phyloP scores from a whole-genome alignment of 108 stramenopile genomes.

The Epipyxis sp. region DNA sequence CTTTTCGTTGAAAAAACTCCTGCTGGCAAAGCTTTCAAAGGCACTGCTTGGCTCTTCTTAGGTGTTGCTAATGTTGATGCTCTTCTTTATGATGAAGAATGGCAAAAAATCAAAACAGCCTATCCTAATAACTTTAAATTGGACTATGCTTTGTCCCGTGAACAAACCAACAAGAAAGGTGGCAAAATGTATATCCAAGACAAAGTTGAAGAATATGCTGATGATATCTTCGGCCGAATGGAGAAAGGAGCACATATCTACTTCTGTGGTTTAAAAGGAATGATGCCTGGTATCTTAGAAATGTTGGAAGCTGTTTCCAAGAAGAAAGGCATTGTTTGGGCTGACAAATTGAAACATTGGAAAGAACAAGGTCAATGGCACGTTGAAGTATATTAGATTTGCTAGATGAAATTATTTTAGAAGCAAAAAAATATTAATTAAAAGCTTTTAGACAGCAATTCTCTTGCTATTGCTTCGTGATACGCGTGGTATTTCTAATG shows the following conservation, averaged over 20 bases:
- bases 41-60: constrained; percentile 92
- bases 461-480: too few species aligned
- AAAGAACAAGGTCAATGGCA: constrained; percentile 85
- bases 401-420: too few species aligned
- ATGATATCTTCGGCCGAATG: constrained; percentile 84
- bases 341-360: constrained; percentile 75
- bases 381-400: constrained; percentile 37
- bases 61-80: constrained; percentile 93
- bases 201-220: constrained; percentile 95
- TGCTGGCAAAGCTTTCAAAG: constrained; percentile 80
- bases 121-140: constrained; percentile 84
- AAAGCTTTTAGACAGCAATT: too few species aligned
- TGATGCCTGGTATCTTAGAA: constrained; percentile 94
- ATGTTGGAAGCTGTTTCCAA: constrained; percentile 81
- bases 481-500: too few species aligned
- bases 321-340: constrained; percentile 75
- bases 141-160: constrained; percentile 89
- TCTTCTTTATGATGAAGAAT: constrained; percentile 93
- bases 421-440: too few species aligned
- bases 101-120: constrained; percentile 76
- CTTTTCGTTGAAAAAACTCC: constrained; percentile 91
- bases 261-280: constrained; percentile 95
- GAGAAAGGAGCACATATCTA: constrained; percentile 88
- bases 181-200: constrained; percentile 99
- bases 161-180: constrained; percentile 83